Percentiles rank a stretch among this genome's conserved stretches.
Conservation (phyloP, 768 basidiomycete genomes). For the Calvatia gigantea region DNA sequence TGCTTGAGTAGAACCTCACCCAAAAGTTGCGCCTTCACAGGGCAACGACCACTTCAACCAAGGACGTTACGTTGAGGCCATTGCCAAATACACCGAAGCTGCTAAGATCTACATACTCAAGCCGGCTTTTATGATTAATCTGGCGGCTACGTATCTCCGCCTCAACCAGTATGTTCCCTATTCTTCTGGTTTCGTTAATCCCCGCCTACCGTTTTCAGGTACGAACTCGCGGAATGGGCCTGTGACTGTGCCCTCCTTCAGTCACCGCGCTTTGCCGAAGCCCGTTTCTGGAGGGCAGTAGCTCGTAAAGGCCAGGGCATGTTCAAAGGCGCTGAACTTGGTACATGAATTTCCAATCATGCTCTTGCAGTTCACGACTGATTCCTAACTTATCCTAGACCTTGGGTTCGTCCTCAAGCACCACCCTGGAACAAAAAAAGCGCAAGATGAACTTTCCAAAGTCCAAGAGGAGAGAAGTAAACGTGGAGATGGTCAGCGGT, state of each 20-base stretch:
- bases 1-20: not conserved
- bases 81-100: constrained; percentile 23
- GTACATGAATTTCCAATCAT: constrained; percentile 14
- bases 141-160: constrained; percentile 33
- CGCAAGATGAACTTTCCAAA: constrained; percentile 24
- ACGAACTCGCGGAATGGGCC: constrained; percentile 30
- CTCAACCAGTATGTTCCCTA: constrained; percentile 24
- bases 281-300: constrained; percentile 37
- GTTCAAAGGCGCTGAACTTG: constrained; percentile 24
- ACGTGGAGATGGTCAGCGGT: constrained; percentile 16
- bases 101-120: constrained; percentile 26
- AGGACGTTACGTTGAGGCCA: constrained; percentile 28
- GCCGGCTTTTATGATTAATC: constrained; percentile 31
- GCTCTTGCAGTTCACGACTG: not conserved
- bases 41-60: constrained; percentile 30
- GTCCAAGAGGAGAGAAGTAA: constrained; percentile 17
- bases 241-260: constrained; percentile 28
- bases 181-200: not conserved
- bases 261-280: constrained; percentile 32
- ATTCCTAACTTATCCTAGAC: constrained; percentile 19
- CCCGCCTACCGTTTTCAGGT: too few relatives aligned
- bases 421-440: constrained; percentile 25
- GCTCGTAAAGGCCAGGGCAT: constrained; percentile 27
- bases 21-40: constrained; percentile 18
- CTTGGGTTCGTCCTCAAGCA: constrained; percentile 31